phyloP scores from a whole-genome alignment of 2,329 filamentous ascomycete genomes.

The Periconia sp. region DNA sequence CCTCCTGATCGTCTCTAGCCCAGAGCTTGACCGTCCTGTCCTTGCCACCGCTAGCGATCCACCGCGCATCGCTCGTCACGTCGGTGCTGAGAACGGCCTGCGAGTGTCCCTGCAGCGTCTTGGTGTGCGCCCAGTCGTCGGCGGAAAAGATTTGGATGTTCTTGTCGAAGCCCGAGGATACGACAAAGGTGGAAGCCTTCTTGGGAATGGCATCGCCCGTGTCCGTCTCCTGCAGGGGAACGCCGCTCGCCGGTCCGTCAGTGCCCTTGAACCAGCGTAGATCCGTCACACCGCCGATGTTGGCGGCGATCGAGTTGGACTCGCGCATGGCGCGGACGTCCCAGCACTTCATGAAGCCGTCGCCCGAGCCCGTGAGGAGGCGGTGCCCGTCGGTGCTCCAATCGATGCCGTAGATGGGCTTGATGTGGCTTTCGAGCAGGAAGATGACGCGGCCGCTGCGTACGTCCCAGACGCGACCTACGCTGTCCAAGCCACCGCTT shows the following conservation, averaged over 20 bases:
- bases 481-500: constrained; percentile 90
- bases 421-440: constrained; percentile 91
- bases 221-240: constrained; percentile 62
- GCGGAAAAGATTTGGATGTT: constrained; percentile 95
- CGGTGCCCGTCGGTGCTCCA: constrained; percentile 91
- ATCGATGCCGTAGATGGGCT: constrained; percentile 89
- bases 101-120: constrained; percentile 85
- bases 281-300: constrained; percentile 89
- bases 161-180: constrained; percentile 89
- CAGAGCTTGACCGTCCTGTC: constrained; percentile 96
- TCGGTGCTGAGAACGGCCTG: constrained; percentile 91
- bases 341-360: constrained; percentile 98
- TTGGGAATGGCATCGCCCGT: constrained; percentile 69
- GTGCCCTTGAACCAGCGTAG: constrained; percentile 89
- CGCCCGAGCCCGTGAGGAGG: constrained; percentile 88
- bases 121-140: constrained; percentile 91
- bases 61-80: constrained; percentile 79
- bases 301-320: constrained; percentile 83
- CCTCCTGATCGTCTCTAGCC: constrained; percentile 67
- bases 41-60: constrained; percentile 93
- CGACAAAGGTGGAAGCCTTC: constrained; percentile 88
- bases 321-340: constrained; percentile 87
- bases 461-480: constrained; percentile 93
- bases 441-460: constrained; percentile 91
- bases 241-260: constrained; percentile 70